phyloP scores from a whole-genome alignment of 2,329 filamentous ascomycete genomes.

The Aspergillus caelatus region DNA sequence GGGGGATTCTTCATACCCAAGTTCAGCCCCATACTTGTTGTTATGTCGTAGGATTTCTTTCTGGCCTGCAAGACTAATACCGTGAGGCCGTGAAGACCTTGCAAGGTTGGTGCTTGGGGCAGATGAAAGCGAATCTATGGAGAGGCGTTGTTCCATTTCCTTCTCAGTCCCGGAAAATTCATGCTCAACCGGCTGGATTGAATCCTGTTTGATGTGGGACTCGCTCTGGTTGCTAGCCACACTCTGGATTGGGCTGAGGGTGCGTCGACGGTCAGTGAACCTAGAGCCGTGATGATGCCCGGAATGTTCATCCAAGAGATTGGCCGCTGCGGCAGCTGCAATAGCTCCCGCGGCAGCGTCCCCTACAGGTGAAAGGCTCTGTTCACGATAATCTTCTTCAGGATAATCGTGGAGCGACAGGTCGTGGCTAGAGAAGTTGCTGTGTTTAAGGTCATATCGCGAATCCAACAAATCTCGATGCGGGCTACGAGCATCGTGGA shows the following conservation, averaged over 20 bases:
- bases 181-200: slow-evolving; percentile 56
- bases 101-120: slow-evolving; percentile 61
- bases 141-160: slow-evolving; percentile 51
- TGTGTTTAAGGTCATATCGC: slow-evolving; percentile 66
- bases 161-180: slow-evolving; percentile 65
- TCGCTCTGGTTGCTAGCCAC: slow-evolving; percentile 83
- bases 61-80: slow-evolving; percentile 55
- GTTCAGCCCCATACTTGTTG: slow-evolving; percentile 35
- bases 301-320: slow-evolving; percentile 42
- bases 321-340: slow-evolving; percentile 43
- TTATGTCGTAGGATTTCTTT: slow-evolving; percentile 53
- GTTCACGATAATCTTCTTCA: slow-evolving; percentile 49
- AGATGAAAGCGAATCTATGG: slow-evolving; percentile 62
- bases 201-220: slow-evolving; percentile 63
- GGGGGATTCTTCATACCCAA: slow-evolving; percentile 43
- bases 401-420: slow-evolving; percentile 49
- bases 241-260: slow-evolving; percentile 86
- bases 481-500: slow-evolving; percentile 67
- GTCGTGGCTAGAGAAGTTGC: slow-evolving; percentile 56
- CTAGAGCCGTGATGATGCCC: slow-evolving; percentile 57
- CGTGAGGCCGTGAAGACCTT: slow-evolving; percentile 57
- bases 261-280: slow-evolving; percentile 65
- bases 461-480: slow-evolving; percentile 52
- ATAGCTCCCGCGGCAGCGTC: slow-evolving; percentile 42
- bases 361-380: slow-evolving; percentile 33